A percentile compares a stretch with the other conserved stretches of the same genome.
phyloP scores from a whole-genome alignment of 768 basidiomycete species.

The Boletus reticulatus region DNA sequence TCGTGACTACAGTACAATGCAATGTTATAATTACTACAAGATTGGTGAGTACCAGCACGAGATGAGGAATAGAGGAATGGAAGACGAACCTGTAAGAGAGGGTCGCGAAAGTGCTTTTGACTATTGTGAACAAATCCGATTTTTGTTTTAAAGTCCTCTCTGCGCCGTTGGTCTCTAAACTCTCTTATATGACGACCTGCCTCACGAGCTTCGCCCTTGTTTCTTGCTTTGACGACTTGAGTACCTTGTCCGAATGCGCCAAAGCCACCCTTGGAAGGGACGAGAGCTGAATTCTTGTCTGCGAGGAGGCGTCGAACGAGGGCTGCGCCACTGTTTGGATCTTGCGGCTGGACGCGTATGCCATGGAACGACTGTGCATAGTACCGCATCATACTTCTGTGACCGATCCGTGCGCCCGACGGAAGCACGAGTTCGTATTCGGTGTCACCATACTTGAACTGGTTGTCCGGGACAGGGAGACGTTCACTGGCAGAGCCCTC shows the following conservation, averaged over 20 bases:
- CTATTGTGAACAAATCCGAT: slow-evolving; percentile 77
- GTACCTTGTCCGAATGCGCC: slow-evolving; percentile 83
- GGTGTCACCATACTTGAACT: slow-evolving; percentile 76
- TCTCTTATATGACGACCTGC: slow-evolving; percentile 85
- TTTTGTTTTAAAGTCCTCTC: slow-evolving; percentile 82
- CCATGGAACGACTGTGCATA: slow-evolving; percentile 78
- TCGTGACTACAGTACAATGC: neutral
- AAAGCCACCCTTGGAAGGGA: slow-evolving; percentile 82
- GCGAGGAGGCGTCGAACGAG: slow-evolving; percentile 74
- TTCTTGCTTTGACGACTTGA: slow-evolving; percentile 85
- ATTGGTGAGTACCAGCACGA: slow-evolving; percentile 1
- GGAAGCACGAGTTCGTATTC: slow-evolving; percentile 88
- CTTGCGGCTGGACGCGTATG: slow-evolving; percentile 45
- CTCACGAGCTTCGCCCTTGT: slow-evolving; percentile 92
- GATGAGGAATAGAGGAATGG: neutral
- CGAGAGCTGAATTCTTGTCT: slow-evolving; percentile 81
- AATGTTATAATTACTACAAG: slow-evolving; percentile 17
- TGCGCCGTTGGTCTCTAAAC: slow-evolving; percentile 74
- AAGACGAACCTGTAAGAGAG: slow-evolving; percentile 50
- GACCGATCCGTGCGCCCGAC: slow-evolving; percentile 89
- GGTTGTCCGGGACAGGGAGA: slow-evolving; percentile 47
- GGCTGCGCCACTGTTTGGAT: slow-evolving; percentile 70
- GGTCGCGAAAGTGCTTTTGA: slow-evolving; percentile 89
- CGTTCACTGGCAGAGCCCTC: slow-evolving; percentile 41
- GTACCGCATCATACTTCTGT: slow-evolving; percentile 82